A percentile compares a stretch with the other conserved stretches of the same genome.
These are phyloP conservation scores for Scheffersomyces cryptocercus DNA, from an alignment of 1,139 yeast species.

Conservation along the genomic window DNA sequence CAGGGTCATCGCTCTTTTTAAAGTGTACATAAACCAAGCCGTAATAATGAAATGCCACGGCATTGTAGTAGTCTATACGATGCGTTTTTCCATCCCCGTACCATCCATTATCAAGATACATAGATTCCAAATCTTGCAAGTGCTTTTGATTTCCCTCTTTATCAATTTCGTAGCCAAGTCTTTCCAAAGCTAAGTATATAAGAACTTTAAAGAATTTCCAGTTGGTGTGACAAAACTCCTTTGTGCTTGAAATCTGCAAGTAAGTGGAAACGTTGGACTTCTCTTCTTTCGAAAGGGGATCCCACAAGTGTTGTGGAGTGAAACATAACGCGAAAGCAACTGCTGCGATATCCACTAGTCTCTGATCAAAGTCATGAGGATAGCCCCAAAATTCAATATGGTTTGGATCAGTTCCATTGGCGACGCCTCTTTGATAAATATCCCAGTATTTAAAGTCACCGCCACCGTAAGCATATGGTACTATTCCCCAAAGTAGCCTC, in stretches of 20 bases:
- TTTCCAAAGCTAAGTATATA: constrained; percentile 22
- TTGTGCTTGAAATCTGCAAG: constrained; percentile 14
- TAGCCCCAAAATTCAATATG: constrained; percentile 27
- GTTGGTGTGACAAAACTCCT: constrained; percentile 17
- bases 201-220: constrained; percentile 29
- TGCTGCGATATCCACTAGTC: constrained; percentile 28
- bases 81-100: constrained; percentile 24
- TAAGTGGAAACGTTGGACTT: constrained; percentile 17
- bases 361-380: constrained; percentile 16
- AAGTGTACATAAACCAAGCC: constrained; percentile 18
- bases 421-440: constrained; percentile 15
- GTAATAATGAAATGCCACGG: constrained; percentile 29
- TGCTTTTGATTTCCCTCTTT: constrained; percentile 11
- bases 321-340: constrained; percentile 22
- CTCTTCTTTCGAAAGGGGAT: constrained; percentile 18
- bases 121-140: constrained; percentile 18
- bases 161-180: constrained; percentile 18
- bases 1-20: constrained; percentile 12
- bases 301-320: constrained; percentile 22
- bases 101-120: constrained; percentile 28
- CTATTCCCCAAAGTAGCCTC: constrained; percentile 28
- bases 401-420: constrained; percentile 25
- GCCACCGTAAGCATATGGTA: constrained; percentile 23
- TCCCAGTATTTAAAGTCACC: constrained; percentile 17
- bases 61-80: constrained; percentile 26